Evolutionary conservation across 2,329 filamentous ascomycete genomes (phyloP).

Genomic region (Salinomyces thailandicus): DNA sequence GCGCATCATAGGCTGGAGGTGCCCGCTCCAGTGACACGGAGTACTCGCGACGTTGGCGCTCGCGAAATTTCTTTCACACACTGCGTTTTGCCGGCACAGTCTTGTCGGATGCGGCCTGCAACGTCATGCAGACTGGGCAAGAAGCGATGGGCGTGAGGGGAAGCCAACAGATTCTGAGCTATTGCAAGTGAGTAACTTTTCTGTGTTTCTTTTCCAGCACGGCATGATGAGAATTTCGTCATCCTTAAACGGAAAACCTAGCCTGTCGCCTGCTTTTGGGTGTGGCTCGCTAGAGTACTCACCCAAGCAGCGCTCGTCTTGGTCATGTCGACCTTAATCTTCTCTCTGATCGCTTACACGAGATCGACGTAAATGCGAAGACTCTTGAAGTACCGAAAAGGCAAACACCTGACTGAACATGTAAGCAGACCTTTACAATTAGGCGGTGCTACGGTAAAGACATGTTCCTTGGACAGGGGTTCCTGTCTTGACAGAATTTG

Average conservation of each 20-base stretch:
- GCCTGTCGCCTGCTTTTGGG: slow-evolving; percentile 12
- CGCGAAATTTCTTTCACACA: no score
- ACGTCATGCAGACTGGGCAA: not conserved
- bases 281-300: slow-evolving; percentile 17
- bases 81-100: no score
- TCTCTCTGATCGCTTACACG: slow-evolving; percentile 24
- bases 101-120: no score
- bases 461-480: no score
- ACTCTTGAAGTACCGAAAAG: no score
- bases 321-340: slow-evolving; percentile 27
- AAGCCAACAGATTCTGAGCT: not conserved
- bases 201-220: not conserved
- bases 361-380: no score
- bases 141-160: not conserved
- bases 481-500: no score
- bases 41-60: no score
- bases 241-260: slow-evolving; percentile 30
- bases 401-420: no score
- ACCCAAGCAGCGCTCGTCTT: slow-evolving; percentile 14
- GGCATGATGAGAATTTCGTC: slow-evolving; percentile 29
- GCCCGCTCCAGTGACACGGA: no score
- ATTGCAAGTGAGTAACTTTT: not conserved
- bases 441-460: no score
- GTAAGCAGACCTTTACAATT: no score
- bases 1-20: not conserved